Conservation (phyloP, 768 basidiomycete genomes). For the Amanita inopinata region DNA sequence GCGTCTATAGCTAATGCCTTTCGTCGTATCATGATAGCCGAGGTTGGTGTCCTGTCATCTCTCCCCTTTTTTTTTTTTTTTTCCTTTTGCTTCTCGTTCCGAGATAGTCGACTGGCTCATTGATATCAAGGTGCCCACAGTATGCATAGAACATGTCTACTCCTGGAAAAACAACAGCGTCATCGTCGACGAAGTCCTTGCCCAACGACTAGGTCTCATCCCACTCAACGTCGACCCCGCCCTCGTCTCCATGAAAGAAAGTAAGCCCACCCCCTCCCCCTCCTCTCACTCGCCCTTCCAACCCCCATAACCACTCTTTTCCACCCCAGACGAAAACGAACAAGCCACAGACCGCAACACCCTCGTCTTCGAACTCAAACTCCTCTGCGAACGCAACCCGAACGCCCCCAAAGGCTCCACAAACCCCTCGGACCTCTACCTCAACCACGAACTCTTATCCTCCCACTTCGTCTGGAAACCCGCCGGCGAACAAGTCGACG, state of each 20-base stretch:
- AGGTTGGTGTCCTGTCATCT: slow-evolving; percentile 64
- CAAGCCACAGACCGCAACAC: slow-evolving; percentile 84
- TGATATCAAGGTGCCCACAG: slow-evolving; percentile 74
- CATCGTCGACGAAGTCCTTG: slow-evolving; percentile 87
- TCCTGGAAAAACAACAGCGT: slow-evolving; percentile 93
- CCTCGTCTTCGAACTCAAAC: slow-evolving; percentile 71
- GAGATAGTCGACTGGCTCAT: slow-evolving; percentile 4
- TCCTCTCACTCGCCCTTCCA: not conserved
- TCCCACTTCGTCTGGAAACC: slow-evolving; percentile 67
- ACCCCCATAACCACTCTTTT: no score
- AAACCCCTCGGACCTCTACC: slow-evolving; percentile 57
- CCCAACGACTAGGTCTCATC: slow-evolving; percentile 86
- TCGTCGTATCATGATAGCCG: slow-evolving; percentile 85
- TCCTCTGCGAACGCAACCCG: slow-evolving; percentile 54
- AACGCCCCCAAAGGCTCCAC: slow-evolving; percentile 42
- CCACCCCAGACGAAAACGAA: slow-evolving; percentile 38
- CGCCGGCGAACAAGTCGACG: slow-evolving; percentile 67
- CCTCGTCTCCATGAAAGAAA: slow-evolving; percentile 46
- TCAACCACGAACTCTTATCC: slow-evolving; percentile 60
- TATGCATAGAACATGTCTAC: slow-evolving; percentile 87
- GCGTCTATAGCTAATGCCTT: slow-evolving; percentile 95
- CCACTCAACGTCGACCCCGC: slow-evolving; percentile 84
- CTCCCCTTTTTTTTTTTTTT: no score
- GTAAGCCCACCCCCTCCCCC: slow-evolving; percentile 18
- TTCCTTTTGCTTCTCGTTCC: not conserved